Evolutionary conservation across 139 green algal species (phyloP), one percentile per base, ranked within the genome.

Genomic region (Protoeuglena noctilucae): DNA sequence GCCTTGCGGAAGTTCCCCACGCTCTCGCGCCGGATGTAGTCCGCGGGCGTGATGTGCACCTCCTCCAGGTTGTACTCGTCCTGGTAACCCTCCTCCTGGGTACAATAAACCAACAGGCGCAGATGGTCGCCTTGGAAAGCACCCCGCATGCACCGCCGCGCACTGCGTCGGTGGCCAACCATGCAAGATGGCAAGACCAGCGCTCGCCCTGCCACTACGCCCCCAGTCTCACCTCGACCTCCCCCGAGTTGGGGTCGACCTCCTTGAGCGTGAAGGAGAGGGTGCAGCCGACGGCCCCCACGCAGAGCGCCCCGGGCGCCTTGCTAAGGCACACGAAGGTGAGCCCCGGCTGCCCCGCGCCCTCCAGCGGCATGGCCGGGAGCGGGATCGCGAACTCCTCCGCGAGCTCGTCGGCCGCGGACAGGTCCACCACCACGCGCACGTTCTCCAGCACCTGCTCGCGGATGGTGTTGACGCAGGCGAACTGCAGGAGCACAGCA

Each of bases 21-120:
- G 4, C 63, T 48, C 6, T 64, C 60, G 12, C 69, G 68, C 51
- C 77, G 79, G 27, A 97, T 69, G 67, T 94, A 98, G 74, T 98
- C 87, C 2, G 70, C 64, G 0, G 76, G 46, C 0, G 61, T 58
- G 2, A 77, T 27, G 25, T 45, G 12, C 54, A 60, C 54, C 48
- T 96, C 89, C 69, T 97, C 89, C 56, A 97, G 70, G 66, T 87
- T 76, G 71, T 98, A 98, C 77, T 98, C 91, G 56, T 98, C 91
- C 27, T 91, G 83, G 52, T 94, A 98, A 3, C 91, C 67, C 14
- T 22, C 47, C 30, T 4, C 46, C 14, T 16, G 16, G 14, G 17
- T 28, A 23, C 14, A n/a, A 16, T 46, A n/a, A 46, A 46, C 14
- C 14, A n/a, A 46, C 39, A n/a, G 14, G 14, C 16, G 14, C 46